These are phyloP conservation scores for Albophoma yamanashiensis DNA, from an alignment of 2,329 filamentous ascomycete genomes.

Conservation along the genomic window DNA sequence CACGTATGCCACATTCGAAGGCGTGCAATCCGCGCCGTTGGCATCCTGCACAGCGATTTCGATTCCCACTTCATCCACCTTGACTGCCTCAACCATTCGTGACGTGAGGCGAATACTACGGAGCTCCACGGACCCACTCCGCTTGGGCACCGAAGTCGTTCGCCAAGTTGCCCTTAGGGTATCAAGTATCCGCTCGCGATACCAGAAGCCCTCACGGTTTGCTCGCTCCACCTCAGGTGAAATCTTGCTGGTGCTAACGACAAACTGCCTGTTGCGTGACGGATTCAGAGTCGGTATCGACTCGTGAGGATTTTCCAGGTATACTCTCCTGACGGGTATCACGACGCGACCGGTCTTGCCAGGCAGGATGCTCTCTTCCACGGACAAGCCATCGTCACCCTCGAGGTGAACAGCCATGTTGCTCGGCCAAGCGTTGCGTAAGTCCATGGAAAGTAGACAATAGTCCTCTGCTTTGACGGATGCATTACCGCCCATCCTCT, in stretches of 20 bases:
- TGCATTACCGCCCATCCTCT: conserved; percentile 24
- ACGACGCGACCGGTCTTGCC: conserved; percentile 65
- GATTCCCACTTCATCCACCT: conserved; percentile 67
- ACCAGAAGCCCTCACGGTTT: conserved; percentile 83
- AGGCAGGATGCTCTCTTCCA: conserved; percentile 49
- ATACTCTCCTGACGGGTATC: conserved; percentile 64
- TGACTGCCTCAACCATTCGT: conserved; percentile 75
- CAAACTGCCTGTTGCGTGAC: conserved; percentile 80
- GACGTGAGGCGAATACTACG: conserved; percentile 62
- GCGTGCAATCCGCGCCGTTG: conserved; percentile 9
- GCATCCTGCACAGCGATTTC: conserved; percentile 42
- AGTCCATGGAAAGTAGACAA: conserved; percentile 71
- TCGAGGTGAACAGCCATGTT: conserved; percentile 58
- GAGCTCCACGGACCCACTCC: conserved; percentile 63
- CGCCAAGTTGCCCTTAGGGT: conserved; percentile 63
- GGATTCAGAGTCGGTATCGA: conserved; percentile 73
- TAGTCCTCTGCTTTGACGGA: conserved; percentile 45
- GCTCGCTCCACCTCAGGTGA: conserved; percentile 70
- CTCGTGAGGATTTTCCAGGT: conserved; percentile 65
- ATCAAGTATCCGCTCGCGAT: conserved; percentile 69
- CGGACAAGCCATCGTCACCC: conserved; percentile 34
- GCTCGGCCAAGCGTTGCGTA: conserved; percentile 84
- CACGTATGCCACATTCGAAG: conserved; percentile 19
- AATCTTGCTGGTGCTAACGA: conserved; percentile 71
- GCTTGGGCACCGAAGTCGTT: conserved; percentile 36